A percentile compares a stretch with the other conserved stretches of the same genome.
These are phyloP conservation scores for Yarrowia deformans DNA, from an alignment of 805 yeast species.

Conservation along the genomic window DNA sequence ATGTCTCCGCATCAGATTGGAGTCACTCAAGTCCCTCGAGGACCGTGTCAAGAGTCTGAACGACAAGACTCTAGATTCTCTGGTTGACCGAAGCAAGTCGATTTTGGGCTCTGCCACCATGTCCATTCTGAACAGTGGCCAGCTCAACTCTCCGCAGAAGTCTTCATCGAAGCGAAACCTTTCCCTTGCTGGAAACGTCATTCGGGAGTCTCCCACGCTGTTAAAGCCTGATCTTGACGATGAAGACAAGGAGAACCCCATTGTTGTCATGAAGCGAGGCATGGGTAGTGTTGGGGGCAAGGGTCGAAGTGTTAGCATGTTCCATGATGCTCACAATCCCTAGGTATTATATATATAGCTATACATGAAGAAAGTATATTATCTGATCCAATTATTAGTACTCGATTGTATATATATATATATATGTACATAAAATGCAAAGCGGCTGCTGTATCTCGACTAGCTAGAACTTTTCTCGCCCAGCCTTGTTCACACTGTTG, in stretches of 20 bases:
- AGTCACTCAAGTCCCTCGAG: constrained; percentile 48
- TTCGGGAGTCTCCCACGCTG: constrained; percentile 5
- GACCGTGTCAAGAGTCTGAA: constrained; percentile 47
- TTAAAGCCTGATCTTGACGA: constrained; percentile 25
- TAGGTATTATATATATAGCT: not conserved
- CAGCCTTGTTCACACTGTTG: constrained; percentile 29
- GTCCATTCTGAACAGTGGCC: constrained; percentile 43
- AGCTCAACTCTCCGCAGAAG: constrained; percentile 12
- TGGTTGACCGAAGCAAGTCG: constrained; percentile 48
- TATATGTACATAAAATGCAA: constrained; percentile 17
- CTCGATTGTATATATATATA: constrained; percentile 13
- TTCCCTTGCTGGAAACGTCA: constrained; percentile 24
- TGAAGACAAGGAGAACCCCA: constrained; percentile 36
- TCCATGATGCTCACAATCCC: constrained; percentile 11
- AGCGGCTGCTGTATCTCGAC: not conserved
- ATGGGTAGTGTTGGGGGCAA: constrained; percentile 20
- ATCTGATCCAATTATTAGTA: not conserved
- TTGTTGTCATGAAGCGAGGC: constrained; percentile 25
- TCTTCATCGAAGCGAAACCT: constrained; percentile 20
- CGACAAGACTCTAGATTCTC: constrained; percentile 45
- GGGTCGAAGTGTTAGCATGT: constrained; percentile 39
- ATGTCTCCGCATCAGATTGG: constrained; percentile 44
- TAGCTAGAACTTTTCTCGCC: constrained; percentile 35
- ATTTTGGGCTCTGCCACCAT: constrained; percentile 47
- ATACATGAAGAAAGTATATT: not conserved